phyloP scores from a whole-genome alignment of 352 stramenopile species.

The Phytophthora capsici region DNA sequence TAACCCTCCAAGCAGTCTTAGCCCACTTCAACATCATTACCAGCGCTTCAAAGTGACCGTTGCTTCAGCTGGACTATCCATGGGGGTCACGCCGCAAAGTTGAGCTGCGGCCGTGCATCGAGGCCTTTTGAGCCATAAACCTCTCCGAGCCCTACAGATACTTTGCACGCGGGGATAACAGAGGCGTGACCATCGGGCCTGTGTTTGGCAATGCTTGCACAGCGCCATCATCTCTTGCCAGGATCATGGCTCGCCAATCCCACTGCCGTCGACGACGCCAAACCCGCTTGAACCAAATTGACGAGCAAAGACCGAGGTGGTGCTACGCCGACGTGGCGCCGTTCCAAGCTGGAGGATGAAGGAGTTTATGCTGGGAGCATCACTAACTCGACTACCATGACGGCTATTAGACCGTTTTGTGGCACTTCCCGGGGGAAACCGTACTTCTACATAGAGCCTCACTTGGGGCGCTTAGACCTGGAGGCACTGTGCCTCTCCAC shows the following conservation, averaged over 20 bases:
- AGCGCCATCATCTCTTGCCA: slow-evolving; percentile 25
- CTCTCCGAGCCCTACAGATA: slow-evolving; percentile 5
- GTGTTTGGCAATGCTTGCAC: slow-evolving; percentile 23
- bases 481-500: slow-evolving; percentile 15
- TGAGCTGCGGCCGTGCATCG: not conserved
- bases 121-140: slow-evolving; percentile 15
- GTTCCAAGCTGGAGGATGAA: slow-evolving; percentile 8
- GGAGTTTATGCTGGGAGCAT: not conserved
- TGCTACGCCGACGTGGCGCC: slow-evolving; percentile 6
- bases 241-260: not conserved
- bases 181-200: slow-evolving; percentile 1
- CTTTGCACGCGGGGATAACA: slow-evolving; percentile 10
- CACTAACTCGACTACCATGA: slow-evolving; percentile 27
- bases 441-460: slow-evolving; percentile 41
- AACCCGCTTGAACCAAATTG: slow-evolving; percentile 29
- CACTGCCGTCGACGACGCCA: slow-evolving; percentile 14
- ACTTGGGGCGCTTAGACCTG: not conserved
- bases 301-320: not conserved
- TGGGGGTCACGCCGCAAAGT: not conserved
- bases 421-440: slow-evolving; percentile 24
- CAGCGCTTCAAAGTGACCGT: slow-evolving; percentile 19
- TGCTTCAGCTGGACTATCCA: slow-evolving; percentile 31
- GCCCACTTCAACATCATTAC: slow-evolving; percentile 32
- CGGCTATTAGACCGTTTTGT: slow-evolving; percentile 18
- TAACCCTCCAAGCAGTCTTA: slow-evolving; percentile 2